Percentiles rank a stretch among this genome's conserved stretches.
Evolutionary conservation across 805 yeast species (phyloP).

Genomic region (Metschnikowia koreensis): DNA sequence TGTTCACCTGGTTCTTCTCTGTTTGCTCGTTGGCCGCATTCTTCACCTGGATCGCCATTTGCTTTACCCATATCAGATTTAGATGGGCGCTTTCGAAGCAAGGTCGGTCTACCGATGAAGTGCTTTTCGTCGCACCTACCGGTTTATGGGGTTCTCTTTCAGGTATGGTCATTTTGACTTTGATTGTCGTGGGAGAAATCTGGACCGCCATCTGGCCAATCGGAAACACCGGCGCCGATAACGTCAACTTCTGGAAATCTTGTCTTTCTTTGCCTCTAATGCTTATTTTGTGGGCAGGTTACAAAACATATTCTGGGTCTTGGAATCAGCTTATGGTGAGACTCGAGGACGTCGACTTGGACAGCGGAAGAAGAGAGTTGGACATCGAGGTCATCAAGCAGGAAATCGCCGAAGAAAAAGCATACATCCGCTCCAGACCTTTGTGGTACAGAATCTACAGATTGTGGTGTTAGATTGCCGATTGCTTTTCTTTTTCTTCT

Average conservation of each 20-base stretch:
- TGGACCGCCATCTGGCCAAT: slow-evolving; percentile 42
- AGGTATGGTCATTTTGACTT: slow-evolving; percentile 30
- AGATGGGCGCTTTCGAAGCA: slow-evolving; percentile 38
- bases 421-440: slow-evolving; percentile 24
- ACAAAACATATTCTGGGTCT: slow-evolving; percentile 36
- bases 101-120: slow-evolving; percentile 34
- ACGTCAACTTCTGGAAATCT: slow-evolving; percentile 46
- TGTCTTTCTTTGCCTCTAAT: slow-evolving; percentile 44
- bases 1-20: slow-evolving; percentile 43
- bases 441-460: slow-evolving; percentile 27
- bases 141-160: slow-evolving; percentile 39
- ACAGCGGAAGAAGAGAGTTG: slow-evolving; percentile 51
- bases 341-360: slow-evolving; percentile 55
- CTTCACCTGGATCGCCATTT: slow-evolving; percentile 42
- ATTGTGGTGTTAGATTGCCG: slow-evolving; percentile 26
- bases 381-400: slow-evolving; percentile 39
- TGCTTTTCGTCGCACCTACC: slow-evolving; percentile 32
- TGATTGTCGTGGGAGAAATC: slow-evolving; percentile 36
- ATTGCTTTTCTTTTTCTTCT: no score
- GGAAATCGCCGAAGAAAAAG: slow-evolving; percentile 34
- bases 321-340: slow-evolving; percentile 36
- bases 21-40: slow-evolving; percentile 41
- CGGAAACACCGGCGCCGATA: slow-evolving; percentile 22
- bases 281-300: slow-evolving; percentile 43
- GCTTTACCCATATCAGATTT: slow-evolving; percentile 41